Evolutionary conservation across 163 green algal genomes (phyloP).

Genomic region (Scenedesmus sp.): DNA sequence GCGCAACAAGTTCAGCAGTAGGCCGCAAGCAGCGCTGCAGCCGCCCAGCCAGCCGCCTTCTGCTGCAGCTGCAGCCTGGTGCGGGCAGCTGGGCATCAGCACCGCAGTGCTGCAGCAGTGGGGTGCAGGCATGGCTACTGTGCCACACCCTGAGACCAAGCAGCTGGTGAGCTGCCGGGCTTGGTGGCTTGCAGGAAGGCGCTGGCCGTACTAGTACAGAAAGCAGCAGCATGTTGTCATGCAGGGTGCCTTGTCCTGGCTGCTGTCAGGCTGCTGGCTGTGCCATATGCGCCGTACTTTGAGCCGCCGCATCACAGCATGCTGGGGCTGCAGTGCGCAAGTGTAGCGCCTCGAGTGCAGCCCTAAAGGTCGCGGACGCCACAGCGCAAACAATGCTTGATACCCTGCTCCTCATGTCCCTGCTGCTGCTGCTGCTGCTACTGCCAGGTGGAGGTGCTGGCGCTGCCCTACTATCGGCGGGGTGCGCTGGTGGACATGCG

Average conservation of each 20-base stretch:
- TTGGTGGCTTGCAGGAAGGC: background rate
- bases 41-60: background rate
- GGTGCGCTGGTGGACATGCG: slow-evolving; percentile 43
- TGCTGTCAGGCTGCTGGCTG: no score
- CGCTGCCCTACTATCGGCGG: slow-evolving; percentile 35
- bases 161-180: background rate
- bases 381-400: background rate
- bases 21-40: background rate
- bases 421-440: background rate
- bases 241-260: background rate
- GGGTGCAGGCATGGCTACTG: slow-evolving; percentile 24
- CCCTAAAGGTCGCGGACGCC: background rate
- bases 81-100: background rate
- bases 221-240: background rate
- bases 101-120: background rate
- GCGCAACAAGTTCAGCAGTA: slow-evolving; percentile 29
- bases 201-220: background rate
- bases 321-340: no score
- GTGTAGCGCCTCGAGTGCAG: no score
- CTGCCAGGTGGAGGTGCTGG: slow-evolving; percentile 46
- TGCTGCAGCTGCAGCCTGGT: background rate
- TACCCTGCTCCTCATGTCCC: background rate
- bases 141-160: slow-evolving; percentile 18
- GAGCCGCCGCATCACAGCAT: no score
- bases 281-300: no score